Evolutionary conservation across 1,284 basidiomycete genomes (phyloP), one percentile per base, ranked within the genome.

Genomic region (Meira nashicola): DNA sequence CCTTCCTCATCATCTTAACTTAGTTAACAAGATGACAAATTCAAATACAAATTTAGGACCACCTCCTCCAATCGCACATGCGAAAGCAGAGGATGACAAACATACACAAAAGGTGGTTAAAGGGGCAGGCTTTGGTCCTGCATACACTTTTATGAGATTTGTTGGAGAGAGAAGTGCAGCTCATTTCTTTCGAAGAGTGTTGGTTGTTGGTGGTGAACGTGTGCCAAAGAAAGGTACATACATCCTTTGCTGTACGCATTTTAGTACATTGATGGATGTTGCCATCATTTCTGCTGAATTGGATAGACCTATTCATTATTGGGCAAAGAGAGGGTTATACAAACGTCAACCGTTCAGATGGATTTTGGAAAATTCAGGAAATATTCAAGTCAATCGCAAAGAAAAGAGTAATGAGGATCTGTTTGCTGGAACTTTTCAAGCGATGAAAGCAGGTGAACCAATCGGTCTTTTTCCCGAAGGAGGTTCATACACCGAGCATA

Each of bases 401-500:
- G 89, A 83, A 65, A 92, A 90, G 80, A 89, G 94, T 81, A 87
- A 91, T 62, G 89, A 89, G 66, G 83, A 86, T 37, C 82, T 97
- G n/a, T 94, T 95, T 81, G 84, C 85, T 63, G 89, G 90, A 23
- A 95, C 92, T 0, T 89, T 96, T 71, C 87, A 92, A 67, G 88
- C 89, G 1, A 83, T 97, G 50, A 83, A 86, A 11, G 81, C 82
- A 15, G 89, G 87, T 21, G 84, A 88, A 62, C 88, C 86, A 19
- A 89, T 97, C 55, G 93, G 90, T 6, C 83, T 97, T 43, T 97
- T 97, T 77, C 94, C 94, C 1, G 93, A 97, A 79, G 93, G 62
- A 11, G 81, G 17, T 78, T 82, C 46, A 80, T 75, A 83, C 64
- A 95, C 92, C 0, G 89, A 93, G 73, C 91, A 92, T 2, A 85